Evolutionary conservation across 2,329 filamentous ascomycete species (phyloP).

Genomic region (Monosporascus sp.): DNA sequence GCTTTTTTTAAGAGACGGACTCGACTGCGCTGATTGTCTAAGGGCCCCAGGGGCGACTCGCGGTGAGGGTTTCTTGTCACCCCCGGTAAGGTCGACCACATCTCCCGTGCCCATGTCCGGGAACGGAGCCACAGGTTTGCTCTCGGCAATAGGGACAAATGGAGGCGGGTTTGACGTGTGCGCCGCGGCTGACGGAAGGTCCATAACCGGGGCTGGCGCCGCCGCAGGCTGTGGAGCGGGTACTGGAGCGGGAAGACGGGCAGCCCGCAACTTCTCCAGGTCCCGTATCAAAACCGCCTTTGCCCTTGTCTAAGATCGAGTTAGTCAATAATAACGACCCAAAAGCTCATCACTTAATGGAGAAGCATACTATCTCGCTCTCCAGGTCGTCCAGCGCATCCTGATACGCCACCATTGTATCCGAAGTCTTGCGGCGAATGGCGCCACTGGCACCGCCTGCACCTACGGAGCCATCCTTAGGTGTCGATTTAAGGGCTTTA

Average conservation of each 20-base stretch:
- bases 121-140: slow-evolving; percentile 46
- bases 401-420: slow-evolving; percentile 45
- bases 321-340: slow-evolving; percentile 5
- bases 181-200: slow-evolving; percentile 28
- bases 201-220: slow-evolving; percentile 27
- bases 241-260: slow-evolving; percentile 19
- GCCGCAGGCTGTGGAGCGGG: slow-evolving; percentile 14
- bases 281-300: slow-evolving; percentile 54
- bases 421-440: slow-evolving; percentile 38
- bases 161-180: slow-evolving; percentile 21
- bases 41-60: slow-evolving; percentile 17
- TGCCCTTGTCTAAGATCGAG: slow-evolving; percentile 35
- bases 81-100: slow-evolving; percentile 22
- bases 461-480: slow-evolving; percentile 39
- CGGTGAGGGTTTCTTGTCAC: slow-evolving; percentile 22
- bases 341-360: neutral
- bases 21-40: slow-evolving; percentile 11
- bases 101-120: slow-evolving; percentile 51
- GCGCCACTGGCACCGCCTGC: slow-evolving; percentile 25
- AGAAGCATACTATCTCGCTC: slow-evolving; percentile 46
- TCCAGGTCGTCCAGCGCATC: slow-evolving; percentile 52
- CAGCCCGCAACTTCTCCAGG: slow-evolving; percentile 35
- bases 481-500: slow-evolving; percentile 47
- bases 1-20: slow-evolving; percentile 15
- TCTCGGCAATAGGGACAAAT: slow-evolving; percentile 30